Percentiles rank a stretch among this genome's conserved stretches.
phyloP scores from a whole-genome alignment of 2,329 filamentous ascomycete genomes.

The Aureobasidium leucospermi region DNA sequence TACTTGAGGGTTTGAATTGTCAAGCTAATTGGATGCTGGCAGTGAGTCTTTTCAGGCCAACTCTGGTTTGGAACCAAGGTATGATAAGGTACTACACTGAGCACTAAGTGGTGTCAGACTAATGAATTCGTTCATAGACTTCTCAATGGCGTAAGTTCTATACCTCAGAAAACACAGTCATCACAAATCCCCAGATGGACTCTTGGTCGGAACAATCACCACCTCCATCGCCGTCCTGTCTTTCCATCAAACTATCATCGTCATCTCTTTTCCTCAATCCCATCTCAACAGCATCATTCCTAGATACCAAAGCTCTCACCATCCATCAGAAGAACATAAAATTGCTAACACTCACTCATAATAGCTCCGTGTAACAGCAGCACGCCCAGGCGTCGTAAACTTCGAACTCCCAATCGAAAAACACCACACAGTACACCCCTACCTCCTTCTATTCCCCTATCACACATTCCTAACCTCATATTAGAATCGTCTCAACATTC shows the following conservation, averaged over 20 bases:
- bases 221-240: background rate
- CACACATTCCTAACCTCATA: background rate
- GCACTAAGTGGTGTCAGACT: background rate
- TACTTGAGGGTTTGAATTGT: background rate
- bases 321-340: background rate
- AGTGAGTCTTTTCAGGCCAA: slow-evolving; percentile 78
- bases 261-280: background rate
- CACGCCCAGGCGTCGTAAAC: slow-evolving; percentile 59
- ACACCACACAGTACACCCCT: slow-evolving; percentile 60
- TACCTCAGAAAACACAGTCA: background rate
- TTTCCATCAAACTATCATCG: too few species aligned
- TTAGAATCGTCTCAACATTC: slow-evolving; percentile 67
- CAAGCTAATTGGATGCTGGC: slow-evolving; percentile 51
- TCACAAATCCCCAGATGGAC: background rate
- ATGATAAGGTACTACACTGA: slow-evolving; percentile 15
- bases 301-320: background rate
- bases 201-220: background rate
- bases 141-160: slow-evolving; percentile 33
- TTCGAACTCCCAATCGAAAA: slow-evolving; percentile 70
- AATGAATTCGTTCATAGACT: slow-evolving; percentile 25
- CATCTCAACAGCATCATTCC: background rate
- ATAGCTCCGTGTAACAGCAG: slow-evolving; percentile 61
- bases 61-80: slow-evolving; percentile 87
- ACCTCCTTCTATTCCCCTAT: background rate
- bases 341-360: background rate